These are phyloP conservation scores for Cantharellus anzutake DNA, from an alignment of 768 basidiomycete genomes.

Conservation along the genomic window DNA sequence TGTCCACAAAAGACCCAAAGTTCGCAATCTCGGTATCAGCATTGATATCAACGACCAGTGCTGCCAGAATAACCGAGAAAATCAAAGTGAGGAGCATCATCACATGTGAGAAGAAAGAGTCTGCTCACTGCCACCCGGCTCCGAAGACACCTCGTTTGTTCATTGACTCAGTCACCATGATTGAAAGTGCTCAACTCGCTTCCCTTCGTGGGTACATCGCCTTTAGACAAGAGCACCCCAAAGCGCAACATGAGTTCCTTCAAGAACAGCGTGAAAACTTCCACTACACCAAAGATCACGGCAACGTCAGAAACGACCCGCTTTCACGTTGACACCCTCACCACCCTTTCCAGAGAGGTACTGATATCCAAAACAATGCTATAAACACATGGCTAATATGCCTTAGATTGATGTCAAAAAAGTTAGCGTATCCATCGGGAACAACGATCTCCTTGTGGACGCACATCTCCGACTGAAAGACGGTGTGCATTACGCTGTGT, in stretches of 20 bases:
- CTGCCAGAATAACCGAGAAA: not conserved
- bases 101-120: not conserved
- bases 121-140: too few relatives aligned
- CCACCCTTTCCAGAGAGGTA: constrained; percentile 15
- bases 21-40: not conserved
- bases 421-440: constrained; percentile 32
- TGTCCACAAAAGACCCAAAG: not conserved
- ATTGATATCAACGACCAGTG: not conserved
- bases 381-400: not conserved
- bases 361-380: not conserved
- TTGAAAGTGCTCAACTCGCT: too few relatives aligned
- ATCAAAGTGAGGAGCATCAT: not conserved
- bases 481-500: constrained; percentile 14
- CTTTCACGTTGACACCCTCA: constrained; percentile 30
- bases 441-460: constrained; percentile 32
- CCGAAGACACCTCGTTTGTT: too few relatives aligned
- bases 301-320: constrained; percentile 26
- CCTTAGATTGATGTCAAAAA: constrained; percentile 32
- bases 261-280: not conserved
- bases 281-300: not conserved
- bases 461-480: constrained; percentile 32
- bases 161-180: too few relatives aligned
- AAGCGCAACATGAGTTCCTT: too few relatives aligned
- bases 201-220: too few relatives aligned
- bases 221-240: too few relatives aligned